A percentile compares a stretch with the other conserved stretches of the same genome.
Evolutionary conservation across 2,329 filamentous ascomycete species (phyloP).

Genomic region (Colletotrichum zoysiae): DNA sequence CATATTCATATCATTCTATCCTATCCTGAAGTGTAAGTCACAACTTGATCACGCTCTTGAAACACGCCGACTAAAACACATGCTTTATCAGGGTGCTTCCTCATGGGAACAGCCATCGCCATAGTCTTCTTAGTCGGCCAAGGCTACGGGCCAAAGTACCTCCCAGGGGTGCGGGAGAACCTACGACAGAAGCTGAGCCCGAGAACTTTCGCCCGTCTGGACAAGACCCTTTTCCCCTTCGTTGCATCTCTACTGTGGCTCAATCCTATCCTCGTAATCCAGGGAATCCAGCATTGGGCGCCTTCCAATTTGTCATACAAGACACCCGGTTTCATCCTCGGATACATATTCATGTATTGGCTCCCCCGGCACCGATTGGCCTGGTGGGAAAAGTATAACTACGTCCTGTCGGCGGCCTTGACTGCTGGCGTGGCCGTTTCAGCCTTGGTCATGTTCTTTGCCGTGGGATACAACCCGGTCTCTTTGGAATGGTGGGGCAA

Average conservation of each 20-base stretch:
- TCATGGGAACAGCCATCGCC: constrained; percentile 54
- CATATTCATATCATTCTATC: constrained; percentile 58
- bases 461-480: constrained; percentile 54
- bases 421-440: constrained; percentile 57
- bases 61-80: background rate
- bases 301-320: constrained; percentile 58
- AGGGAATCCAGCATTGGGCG: constrained; percentile 59
- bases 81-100: constrained; percentile 54
- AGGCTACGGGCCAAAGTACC: constrained; percentile 51
- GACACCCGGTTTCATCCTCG: constrained; percentile 57
- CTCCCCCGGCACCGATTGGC: constrained; percentile 54
- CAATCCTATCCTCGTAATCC: constrained; percentile 56
- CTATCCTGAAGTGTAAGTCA: constrained; percentile 53
- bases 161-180: constrained; percentile 50
- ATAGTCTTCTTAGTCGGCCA: constrained; percentile 53
- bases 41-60: too few relatives aligned
- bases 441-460: constrained; percentile 59
- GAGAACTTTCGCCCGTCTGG: constrained; percentile 50
- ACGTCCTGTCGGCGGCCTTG: constrained; percentile 57
- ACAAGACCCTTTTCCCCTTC: constrained; percentile 54
- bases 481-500: constrained; percentile 61
- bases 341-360: constrained; percentile 59
- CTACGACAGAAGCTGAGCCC: constrained; percentile 49
- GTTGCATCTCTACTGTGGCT: constrained; percentile 56
- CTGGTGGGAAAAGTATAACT: constrained; percentile 63